Conservation (phyloP, 768 basidiomycete genomes). For the Royoungia palumana region DNA sequence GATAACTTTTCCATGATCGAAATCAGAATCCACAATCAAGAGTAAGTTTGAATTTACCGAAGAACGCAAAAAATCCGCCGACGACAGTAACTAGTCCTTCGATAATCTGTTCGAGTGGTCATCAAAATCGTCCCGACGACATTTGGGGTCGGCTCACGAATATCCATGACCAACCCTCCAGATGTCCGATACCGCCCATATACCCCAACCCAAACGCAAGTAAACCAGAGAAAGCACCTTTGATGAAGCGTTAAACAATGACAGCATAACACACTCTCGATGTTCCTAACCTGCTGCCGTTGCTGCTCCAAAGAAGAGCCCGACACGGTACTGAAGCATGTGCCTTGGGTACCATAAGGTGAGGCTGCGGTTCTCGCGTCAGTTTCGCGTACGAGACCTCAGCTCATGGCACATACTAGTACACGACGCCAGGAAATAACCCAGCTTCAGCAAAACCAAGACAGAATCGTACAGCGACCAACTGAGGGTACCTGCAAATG, state of each 20-base stretch:
- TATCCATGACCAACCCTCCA: slow-evolving; percentile 66
- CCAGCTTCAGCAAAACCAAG: slow-evolving; percentile 70
- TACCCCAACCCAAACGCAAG: slow-evolving; percentile 54
- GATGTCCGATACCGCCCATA: slow-evolving; percentile 44
- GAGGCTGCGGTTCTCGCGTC: slow-evolving; percentile 35
- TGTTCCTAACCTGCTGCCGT: slow-evolving; percentile 45
- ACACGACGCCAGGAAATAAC: slow-evolving; percentile 69
- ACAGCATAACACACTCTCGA: fast-evolving
- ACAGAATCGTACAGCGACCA: slow-evolving; percentile 54
- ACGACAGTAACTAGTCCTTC: slow-evolving; percentile 55
- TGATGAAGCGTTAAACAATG: not conserved
- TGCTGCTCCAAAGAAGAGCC: slow-evolving; percentile 63
- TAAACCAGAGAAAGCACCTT: slow-evolving; percentile 55
- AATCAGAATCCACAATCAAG: not conserved
- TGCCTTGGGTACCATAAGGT: slow-evolving; percentile 69
- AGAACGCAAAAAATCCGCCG: slow-evolving; percentile 51
- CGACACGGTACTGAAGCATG: slow-evolving; percentile 56
- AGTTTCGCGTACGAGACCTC: not conserved
- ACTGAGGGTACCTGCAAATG: slow-evolving; percentile 52
- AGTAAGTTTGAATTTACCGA: slow-evolving; percentile 35
- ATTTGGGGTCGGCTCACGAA: slow-evolving; percentile 40
- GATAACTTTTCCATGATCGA: slow-evolving; percentile 39
- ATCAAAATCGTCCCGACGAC: not conserved
- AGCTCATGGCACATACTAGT: slow-evolving; percentile 47
- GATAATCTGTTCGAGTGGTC: slow-evolving; percentile 5